phyloP scores from a whole-genome alignment of 1,284 basidiomycete genomes.

The Rhodotorula mucilaginosa region DNA sequence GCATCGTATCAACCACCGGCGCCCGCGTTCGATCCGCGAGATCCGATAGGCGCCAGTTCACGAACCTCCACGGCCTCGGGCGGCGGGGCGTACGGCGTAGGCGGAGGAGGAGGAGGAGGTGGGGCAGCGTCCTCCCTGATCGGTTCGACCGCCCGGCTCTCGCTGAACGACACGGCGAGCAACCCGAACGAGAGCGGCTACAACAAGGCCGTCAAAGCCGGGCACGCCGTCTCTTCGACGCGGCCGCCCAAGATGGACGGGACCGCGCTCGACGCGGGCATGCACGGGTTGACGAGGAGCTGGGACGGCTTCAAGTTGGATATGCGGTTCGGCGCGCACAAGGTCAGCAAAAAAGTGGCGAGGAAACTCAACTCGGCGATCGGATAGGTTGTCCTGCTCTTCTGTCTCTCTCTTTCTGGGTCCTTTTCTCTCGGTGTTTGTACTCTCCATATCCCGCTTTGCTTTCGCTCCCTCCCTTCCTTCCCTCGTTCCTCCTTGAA shows the following conservation, averaged over 20 bases:
- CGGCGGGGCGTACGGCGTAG: neutral
- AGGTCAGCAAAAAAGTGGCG: slow-evolving; percentile 27
- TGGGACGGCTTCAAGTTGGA: slow-evolving; percentile 42
- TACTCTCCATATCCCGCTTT: too few species aligned
- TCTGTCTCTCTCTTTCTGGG: neutral
- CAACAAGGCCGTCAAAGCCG: slow-evolving; percentile 29
- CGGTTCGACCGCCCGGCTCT: slow-evolving; percentile 27
- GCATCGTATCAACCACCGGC: slow-evolving; percentile 40
- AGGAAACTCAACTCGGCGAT: slow-evolving; percentile 23
- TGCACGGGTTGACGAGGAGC: slow-evolving; percentile 39
- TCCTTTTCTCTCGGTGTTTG: too few species aligned
- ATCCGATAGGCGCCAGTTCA: neutral
- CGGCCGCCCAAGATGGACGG: slow-evolving; percentile 31
- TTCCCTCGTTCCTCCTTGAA: too few species aligned
- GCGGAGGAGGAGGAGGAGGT: neutral
- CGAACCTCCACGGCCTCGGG: slow-evolving; percentile 13
- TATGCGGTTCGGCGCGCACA: slow-evolving; percentile 34
- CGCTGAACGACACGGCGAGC: slow-evolving; percentile 6
- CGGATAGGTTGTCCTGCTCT: neutral
- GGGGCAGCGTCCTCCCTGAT: slow-evolving; percentile 17
- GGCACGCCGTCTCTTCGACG: slow-evolving; percentile 9
- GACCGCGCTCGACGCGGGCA: slow-evolving; percentile 33
- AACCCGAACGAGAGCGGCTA: slow-evolving; percentile 31
- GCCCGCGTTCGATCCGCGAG: slow-evolving; percentile 23
- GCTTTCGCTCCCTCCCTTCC: too few species aligned